phyloP scores from a whole-genome alignment of 352 stramenopile genomes.

The Globisporangium barbulae region DNA sequence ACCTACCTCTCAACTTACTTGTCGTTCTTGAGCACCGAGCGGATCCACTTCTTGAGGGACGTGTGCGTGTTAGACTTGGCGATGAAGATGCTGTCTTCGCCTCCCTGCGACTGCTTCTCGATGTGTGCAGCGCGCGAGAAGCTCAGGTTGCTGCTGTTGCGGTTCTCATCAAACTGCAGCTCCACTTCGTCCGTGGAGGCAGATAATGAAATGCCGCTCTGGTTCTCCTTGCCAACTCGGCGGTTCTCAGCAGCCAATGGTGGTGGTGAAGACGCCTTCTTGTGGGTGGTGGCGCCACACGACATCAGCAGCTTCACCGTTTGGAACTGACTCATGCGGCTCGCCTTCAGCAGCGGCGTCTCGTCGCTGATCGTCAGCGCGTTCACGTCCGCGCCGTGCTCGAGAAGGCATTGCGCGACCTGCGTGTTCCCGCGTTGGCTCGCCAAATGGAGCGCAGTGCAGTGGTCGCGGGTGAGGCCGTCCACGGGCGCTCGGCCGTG shows the following conservation, averaged over 20 bases:
- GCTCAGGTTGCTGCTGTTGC: constrained; percentile 22
- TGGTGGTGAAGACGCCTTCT: constrained; percentile 14
- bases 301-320: constrained; percentile 71
- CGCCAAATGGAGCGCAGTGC: constrained; percentile 74
- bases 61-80: constrained; percentile 70
- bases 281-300: constrained; percentile 37
- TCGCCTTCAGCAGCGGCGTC: constrained; percentile 76
- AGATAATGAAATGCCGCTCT: not conserved
- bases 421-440: constrained; percentile 75
- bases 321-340: constrained; percentile 76
- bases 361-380: constrained; percentile 57
- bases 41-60: constrained; percentile 67
- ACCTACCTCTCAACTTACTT: constrained; percentile 3
- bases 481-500: constrained; percentile 50
- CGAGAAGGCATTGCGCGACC: constrained; percentile 60
- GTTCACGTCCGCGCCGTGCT: constrained; percentile 68
- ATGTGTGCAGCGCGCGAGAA: constrained; percentile 24
- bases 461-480: constrained; percentile 46
- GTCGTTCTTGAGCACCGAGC: constrained; percentile 55
- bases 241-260: constrained; percentile 11
- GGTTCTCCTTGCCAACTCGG: constrained; percentile 22
- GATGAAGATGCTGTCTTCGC: constrained; percentile 47
- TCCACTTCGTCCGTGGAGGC: constrained; percentile 23
- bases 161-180: constrained; percentile 17
- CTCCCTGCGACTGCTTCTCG: constrained; percentile 21